A percentile compares a stretch with the other conserved stretches of the same genome.
These are phyloP conservation scores for Pouteria campechiana DNA, from an alignment of 179 eudicot genomes.

Conservation along the genomic window DNA sequence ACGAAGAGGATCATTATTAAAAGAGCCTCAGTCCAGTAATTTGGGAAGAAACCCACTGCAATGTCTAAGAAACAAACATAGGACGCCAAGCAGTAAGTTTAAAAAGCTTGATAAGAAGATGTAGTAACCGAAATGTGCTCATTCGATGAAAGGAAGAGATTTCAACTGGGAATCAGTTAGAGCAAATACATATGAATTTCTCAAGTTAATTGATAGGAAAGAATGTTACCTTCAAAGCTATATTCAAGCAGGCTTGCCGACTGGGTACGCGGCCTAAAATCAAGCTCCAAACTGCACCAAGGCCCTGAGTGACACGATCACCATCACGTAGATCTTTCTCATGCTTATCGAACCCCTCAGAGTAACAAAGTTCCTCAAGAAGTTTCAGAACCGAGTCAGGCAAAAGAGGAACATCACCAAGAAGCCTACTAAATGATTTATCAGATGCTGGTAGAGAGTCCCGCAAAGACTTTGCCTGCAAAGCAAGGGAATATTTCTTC, in stretches of 20 bases:
- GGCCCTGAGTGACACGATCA: slow-evolving; percentile 96
- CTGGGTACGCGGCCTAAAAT: slow-evolving; percentile 70
- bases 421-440: slow-evolving; percentile 88
- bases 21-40: too few species aligned
- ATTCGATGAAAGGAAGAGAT: too few species aligned
- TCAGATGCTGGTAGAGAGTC: slow-evolving; percentile 74
- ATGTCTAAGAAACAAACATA: slow-evolving; percentile 1
- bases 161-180: too few species aligned
- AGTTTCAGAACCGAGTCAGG: slow-evolving; percentile 57
- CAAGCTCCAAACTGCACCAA: slow-evolving; percentile 90
- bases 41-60: too few species aligned
- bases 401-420: slow-evolving; percentile 84
- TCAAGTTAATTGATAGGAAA: too few species aligned
- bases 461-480: slow-evolving; percentile 76
- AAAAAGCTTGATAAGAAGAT: not conserved
- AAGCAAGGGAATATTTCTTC: not conserved
- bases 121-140: too few species aligned
- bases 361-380: slow-evolving; percentile 59
- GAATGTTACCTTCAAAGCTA: slow-evolving; percentile 76
- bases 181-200: not conserved
- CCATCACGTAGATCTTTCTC: slow-evolving; percentile 56
- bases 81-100: not conserved
- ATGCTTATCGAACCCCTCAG: slow-evolving; percentile 22
- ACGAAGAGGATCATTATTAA: too few species aligned
- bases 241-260: slow-evolving; percentile 70